phyloP scores from a whole-genome alignment of 495 filamentous ascomycete species.

The Podospora anserina region DNA sequence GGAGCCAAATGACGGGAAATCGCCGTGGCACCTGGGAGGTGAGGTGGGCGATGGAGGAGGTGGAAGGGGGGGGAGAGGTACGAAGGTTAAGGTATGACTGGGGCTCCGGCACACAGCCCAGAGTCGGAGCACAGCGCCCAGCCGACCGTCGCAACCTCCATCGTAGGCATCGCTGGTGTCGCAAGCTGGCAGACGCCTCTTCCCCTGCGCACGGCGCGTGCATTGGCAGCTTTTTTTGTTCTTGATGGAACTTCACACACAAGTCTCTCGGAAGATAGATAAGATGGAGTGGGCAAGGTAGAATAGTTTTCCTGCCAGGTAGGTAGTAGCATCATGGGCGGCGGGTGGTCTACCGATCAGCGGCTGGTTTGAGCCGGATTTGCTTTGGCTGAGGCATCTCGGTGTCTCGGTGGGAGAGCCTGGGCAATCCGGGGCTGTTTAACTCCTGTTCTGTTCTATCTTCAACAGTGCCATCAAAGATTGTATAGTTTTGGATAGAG shows the following conservation, averaged over 20 bases:
- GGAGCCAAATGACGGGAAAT: slow-evolving; percentile 2
- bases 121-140: not conserved
- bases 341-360: slow-evolving; percentile 18
- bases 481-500: no score
- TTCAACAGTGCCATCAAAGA: not conserved
- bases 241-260: not conserved
- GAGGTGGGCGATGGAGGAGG: no score
- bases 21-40: slow-evolving; percentile 3
- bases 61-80: not conserved
- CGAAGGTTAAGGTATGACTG: not conserved
- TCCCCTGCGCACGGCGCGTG: not conserved
- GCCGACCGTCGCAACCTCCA: not conserved
- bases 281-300: not conserved
- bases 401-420: slow-evolving; percentile 19
- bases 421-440: not conserved
- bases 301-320: no score
- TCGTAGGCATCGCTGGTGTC: not conserved
- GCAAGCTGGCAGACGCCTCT: not conserved
- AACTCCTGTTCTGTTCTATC: not conserved
- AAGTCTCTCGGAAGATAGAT: no score
- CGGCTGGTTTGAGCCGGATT: slow-evolving; percentile 17
- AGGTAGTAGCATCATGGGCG: not conserved
- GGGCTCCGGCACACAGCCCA: not conserved
- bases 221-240: not conserved
- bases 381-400: slow-evolving; percentile 14